Percentiles rank a stretch among this genome's conserved stretches.
Conservation (phyloP, 148 eudicot species). For the Tetragonia tetragonoides region DNA sequence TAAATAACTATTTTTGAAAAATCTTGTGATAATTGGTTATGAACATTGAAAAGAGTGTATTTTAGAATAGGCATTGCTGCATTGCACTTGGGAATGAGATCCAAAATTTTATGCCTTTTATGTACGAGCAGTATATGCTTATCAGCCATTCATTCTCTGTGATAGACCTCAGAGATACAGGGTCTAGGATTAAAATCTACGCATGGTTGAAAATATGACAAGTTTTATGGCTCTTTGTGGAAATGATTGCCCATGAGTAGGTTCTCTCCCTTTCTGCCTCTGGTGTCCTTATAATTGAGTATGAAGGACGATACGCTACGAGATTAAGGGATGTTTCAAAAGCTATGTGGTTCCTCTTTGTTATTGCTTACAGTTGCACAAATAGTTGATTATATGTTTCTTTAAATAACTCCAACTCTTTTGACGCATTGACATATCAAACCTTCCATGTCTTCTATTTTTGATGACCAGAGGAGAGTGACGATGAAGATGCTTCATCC, state of each 20-base stretch:
- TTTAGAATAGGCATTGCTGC: background rate
- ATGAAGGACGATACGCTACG: no score
- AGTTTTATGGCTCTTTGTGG: background rate
- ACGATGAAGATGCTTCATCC: slow-evolving; percentile 70
- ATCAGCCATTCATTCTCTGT: background rate
- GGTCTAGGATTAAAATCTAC: background rate
- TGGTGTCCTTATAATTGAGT: no score
- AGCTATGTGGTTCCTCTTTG: background rate
- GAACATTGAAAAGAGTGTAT: no score
- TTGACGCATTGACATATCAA: background rate
- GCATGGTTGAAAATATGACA: background rate
- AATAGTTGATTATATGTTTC: no score
- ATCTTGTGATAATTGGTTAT: no score
- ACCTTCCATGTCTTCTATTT: slow-evolving; percentile 6
- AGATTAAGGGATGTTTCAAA: background rate
- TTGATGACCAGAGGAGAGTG: slow-evolving; percentile 51
- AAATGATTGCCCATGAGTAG: background rate
- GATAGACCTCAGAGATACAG: background rate
- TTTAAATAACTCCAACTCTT: background rate
- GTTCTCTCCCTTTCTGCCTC: background rate
- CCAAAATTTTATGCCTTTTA: background rate
- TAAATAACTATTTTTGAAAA: no score
- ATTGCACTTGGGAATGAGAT: no score
- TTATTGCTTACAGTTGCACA: background rate
- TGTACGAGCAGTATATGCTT: background rate